phyloP scores from a whole-genome alignment of 2,329 filamentous ascomycete species.

The Claviceps sp. region DNA sequence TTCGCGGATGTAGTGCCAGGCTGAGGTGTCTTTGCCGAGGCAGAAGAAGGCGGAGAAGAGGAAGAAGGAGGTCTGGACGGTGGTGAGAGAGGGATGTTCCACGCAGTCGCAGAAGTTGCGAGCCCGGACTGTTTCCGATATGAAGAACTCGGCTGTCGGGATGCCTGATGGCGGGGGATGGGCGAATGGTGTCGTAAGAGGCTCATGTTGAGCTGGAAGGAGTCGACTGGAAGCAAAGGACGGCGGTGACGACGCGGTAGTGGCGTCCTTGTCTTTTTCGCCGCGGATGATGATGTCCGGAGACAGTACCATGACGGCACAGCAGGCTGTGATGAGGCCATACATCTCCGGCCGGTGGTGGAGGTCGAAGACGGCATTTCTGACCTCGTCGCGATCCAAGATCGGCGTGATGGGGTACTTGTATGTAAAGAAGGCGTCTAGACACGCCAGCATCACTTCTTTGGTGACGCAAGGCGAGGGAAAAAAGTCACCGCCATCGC shows the following conservation, averaged over 20 bases:
- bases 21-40: conserved; percentile 18
- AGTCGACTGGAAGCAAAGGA: not conserved
- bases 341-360: conserved; percentile 12
- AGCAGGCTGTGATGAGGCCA: conserved; percentile 15
- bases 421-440: conserved; percentile 20
- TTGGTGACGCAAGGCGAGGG: conserved; percentile 2
- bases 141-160: conserved; percentile 12
- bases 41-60: conserved; percentile 18
- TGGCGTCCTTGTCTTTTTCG: not conserved
- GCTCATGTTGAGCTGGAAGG: not conserved
- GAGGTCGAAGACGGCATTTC: conserved; percentile 7
- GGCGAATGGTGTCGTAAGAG: not conserved
- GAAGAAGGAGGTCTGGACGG: conserved; percentile 20
- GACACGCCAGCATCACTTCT: conserved; percentile 12
- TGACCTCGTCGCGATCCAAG: conserved; percentile 12
- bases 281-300: conserved; percentile 13
- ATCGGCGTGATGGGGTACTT: conserved; percentile 23
- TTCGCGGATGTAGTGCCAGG: conserved; percentile 20
- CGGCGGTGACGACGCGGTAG: not conserved
- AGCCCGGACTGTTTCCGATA: conserved; percentile 16
- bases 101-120: conserved; percentile 12
- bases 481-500: conserved; percentile 2
- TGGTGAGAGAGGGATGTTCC: conserved; percentile 14
- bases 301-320: conserved; percentile 16
- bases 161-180: not conserved